Evolutionary conservation across 352 stramenopile genomes (phyloP), one percentile per base, ranked within the genome.

Genomic region (Phytophthora cryptogea): DNA sequence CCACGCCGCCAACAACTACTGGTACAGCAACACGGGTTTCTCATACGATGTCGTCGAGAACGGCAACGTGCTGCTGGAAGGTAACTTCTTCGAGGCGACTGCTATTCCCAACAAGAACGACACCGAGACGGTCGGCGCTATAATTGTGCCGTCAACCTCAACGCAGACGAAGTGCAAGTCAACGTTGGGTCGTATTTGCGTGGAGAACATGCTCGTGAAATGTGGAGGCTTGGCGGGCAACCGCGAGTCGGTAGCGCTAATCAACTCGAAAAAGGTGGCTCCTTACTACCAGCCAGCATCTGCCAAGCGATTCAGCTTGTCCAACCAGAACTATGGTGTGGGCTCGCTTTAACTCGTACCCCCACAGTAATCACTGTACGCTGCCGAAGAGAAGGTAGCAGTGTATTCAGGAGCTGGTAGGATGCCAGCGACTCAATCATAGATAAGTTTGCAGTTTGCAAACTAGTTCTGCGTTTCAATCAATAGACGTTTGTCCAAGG

Each of bases 1-100:
- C 10, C 70, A 80, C 47, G 57, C 68, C 4, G 70, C 54, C 32
- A 80, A 80, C 61, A 83, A 83, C 68, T 76, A 80, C 64, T 83
- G 70, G 70, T 65, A 50, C 33, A 68, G 67, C 57, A 83, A 76
- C 56, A 66, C 70, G 28, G 70, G 62, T 14, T 61, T 58, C 54
- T 70, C 64, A 42, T 82, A 76, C 45, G 70, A 80, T n/a, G 52
- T 78, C 17, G 50, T 52, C 11, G 51, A 68, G 32, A 65, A 68
- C 14, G 61, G 61, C 6, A 72, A 66, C 36, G 71, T 78, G 45
- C 59, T 83, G 4, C 43, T 66, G 20, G 70, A 83, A 33, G 74
- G 68, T 10, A 86, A 83, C 55, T 80, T 71, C 68, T 78, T 81
- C 48, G 69, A 85, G 57, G n/a, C n/a, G 23, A 55, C 48, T 4